phyloP scores from a whole-genome alignment of 352 stramenopile species.

The Phytophthora macrochlamydospora region DNA sequence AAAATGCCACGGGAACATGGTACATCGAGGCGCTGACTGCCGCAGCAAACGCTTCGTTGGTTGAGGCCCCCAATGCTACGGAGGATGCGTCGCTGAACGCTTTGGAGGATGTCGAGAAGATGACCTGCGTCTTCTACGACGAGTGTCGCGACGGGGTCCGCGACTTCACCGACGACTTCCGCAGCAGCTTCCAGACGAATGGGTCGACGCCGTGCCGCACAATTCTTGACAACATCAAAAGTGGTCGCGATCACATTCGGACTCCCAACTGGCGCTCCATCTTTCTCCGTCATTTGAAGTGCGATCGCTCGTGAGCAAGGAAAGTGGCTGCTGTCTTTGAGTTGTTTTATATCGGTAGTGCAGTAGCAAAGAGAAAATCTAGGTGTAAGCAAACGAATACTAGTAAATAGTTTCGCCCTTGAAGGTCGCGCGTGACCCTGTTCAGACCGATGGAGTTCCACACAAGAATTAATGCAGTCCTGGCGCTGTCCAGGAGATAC shows the following conservation, averaged over 20 bases:
- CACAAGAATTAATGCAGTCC: too few relatives aligned
- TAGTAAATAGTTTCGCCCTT: too few relatives aligned
- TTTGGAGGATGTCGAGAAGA: constrained; percentile 84
- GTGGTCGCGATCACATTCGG: constrained; percentile 60
- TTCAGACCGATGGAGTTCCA: too few relatives aligned
- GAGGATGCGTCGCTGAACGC: constrained; percentile 36
- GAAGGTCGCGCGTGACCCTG: too few relatives aligned
- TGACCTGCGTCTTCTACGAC: constrained; percentile 90
- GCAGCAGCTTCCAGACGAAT: constrained; percentile 64
- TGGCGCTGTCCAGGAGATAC: too few relatives aligned
- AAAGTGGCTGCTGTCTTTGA: constrained; percentile 2
- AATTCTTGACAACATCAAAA: constrained; percentile 65
- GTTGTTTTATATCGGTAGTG: constrained; percentile 17
- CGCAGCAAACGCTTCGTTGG: constrained; percentile 42
- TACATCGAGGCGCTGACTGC: constrained; percentile 60
- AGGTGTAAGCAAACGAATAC: constrained; percentile 19
- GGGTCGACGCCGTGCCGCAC: constrained; percentile 64
- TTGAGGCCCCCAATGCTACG: constrained; percentile 26
- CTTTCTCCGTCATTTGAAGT: constrained; percentile 72
- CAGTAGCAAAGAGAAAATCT: constrained; percentile 19
- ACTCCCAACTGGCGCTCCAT: constrained; percentile 76
- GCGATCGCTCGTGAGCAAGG: constrained; percentile 28
- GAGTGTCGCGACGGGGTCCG: constrained; percentile 77
- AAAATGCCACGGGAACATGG: constrained; percentile 44
- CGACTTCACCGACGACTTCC: constrained; percentile 70